Evolutionary conservation across 2,329 filamentous ascomycete genomes (phyloP).

Genomic region (Emmonsiellopsis sp.): DNA sequence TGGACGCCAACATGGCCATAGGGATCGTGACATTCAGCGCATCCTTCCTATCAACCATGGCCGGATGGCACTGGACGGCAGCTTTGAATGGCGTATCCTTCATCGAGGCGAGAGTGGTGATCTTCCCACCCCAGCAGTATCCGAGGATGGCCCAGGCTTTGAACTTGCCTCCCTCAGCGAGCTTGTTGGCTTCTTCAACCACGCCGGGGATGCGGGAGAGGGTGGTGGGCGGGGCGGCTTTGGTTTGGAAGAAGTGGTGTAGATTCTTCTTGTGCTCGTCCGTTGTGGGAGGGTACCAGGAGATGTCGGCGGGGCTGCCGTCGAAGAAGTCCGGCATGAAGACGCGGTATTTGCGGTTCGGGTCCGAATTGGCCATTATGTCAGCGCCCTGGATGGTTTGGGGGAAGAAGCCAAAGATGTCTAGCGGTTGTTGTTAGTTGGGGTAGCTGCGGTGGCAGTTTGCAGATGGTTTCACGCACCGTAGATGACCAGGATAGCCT

Average conservation of each 20-base stretch:
- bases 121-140: constrained; percentile 44
- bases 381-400: constrained; percentile 56
- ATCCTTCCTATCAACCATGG: constrained; percentile 47
- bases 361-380: constrained; percentile 52
- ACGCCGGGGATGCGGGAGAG: constrained; percentile 47
- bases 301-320: constrained; percentile 57
- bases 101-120: constrained; percentile 41
- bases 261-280: constrained; percentile 52
- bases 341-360: constrained; percentile 66
- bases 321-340: constrained; percentile 91
- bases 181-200: constrained; percentile 44
- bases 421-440: constrained; percentile 20
- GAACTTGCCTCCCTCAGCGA: constrained; percentile 31
- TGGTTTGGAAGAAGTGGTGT: constrained; percentile 48
- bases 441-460: neutral
- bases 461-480: constrained; percentile 18
- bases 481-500: constrained; percentile 49
- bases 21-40: constrained; percentile 44
- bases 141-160: constrained; percentile 51
- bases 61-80: constrained; percentile 43
- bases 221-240: constrained; percentile 49
- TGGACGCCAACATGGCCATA: constrained; percentile 42
- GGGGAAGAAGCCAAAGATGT: constrained; percentile 56
- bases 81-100: constrained; percentile 43
- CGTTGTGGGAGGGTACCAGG: constrained; percentile 51